Evolutionary conservation across 2,329 filamentous ascomycete species (phyloP), one percentile per base, ranked within the genome.

Genomic region (Neofusicoccum parvum): DNA sequence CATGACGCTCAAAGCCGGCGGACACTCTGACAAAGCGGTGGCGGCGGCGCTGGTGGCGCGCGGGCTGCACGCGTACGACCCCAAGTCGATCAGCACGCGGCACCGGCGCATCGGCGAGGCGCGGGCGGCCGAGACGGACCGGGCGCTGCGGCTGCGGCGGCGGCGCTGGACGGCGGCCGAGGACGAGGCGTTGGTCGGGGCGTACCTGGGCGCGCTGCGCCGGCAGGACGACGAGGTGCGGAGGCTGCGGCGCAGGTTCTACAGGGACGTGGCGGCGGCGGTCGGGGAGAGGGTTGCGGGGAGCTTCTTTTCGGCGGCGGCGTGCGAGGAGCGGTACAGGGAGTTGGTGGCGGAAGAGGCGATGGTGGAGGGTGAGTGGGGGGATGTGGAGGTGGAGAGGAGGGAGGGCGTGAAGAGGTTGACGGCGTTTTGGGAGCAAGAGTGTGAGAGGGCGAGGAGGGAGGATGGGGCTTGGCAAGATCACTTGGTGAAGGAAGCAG

Each of bases 91-190:
- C 62, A 77, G 78, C 20, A 81, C 80, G 39, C 81, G 83, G 45
- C 83, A 80, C 72, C 70, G 73, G 48, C 80, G 82, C 23, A 76
- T 85, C 58, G 79, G 79, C 63, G 74, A 77, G 43, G 78, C 76
- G 1, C 73, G 82, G 50, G 77, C 79, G 39, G 72, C 77, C 43
- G 75, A 76, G 23, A 75, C 81, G n/a, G 81, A 85, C 65, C 76
- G 78, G 50, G 72, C 78, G 27, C 74, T 86, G 0, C 76, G 81
- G 51, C 78, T 81, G 58, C 79, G 82, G 45, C 72, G 81, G 67
- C 81, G 76, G 58, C 81, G 82, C 69, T 86, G 83, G 83, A 77
- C 81, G 59, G 73, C 77, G 12, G 78, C 78, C 17, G 83, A 86
- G 71, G 82, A 85, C 67, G 74, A 79, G 20, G 71, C 75, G n/a